Evolutionary conservation across 306 rosid genomes (phyloP), one percentile per base, ranked within the genome.

Genomic region (Coriaria nepalensis): DNA sequence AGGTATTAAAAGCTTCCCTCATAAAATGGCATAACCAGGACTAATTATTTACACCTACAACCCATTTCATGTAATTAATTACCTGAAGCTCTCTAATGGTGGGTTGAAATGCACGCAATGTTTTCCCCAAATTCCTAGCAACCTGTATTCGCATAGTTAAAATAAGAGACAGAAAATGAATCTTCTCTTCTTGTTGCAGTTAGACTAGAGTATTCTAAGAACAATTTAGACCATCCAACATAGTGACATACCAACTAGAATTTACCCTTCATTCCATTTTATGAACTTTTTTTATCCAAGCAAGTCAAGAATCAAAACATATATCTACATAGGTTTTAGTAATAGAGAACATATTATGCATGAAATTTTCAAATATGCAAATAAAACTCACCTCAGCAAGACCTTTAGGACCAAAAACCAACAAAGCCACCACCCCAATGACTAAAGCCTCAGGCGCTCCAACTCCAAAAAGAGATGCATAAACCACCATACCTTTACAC

Each of bases 381-480:
- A 35, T 43, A 7, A 36, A 56, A 68, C 93, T 75, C 53, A 92
- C 98, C 96, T 92, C 99, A 53, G 99, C 99, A 43, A 92, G 99
- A 52, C 99, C 96, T 53, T 92, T 92, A 43, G 99, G 99, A 57
- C 96, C 96, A 75, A 92, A 92, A 62, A 92, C 96, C 72, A 86
- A 61, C 77, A 92, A 62, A 79, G 99, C 99, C 35, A 92, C 99
- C 6, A 92, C 99, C 50, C 99, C 99, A 71, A 92, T 92, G 33
- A 92, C 99, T 60, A 92, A 53, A 49, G 93, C 99, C 72, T 92
- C 99, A 40, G 99, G 99, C 6, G 99, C 99, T 71, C 99, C 99
- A 68, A 92, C 94, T 10, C 99, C 99, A 70, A 92, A 92, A 8
- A 92, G 78, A 65, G 99, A 92, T 10, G 99, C 99, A 70, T 75